Evolutionary conservation across 352 stramenopile genomes (phyloP).

Genomic region (Phytophthora palmivora): DNA sequence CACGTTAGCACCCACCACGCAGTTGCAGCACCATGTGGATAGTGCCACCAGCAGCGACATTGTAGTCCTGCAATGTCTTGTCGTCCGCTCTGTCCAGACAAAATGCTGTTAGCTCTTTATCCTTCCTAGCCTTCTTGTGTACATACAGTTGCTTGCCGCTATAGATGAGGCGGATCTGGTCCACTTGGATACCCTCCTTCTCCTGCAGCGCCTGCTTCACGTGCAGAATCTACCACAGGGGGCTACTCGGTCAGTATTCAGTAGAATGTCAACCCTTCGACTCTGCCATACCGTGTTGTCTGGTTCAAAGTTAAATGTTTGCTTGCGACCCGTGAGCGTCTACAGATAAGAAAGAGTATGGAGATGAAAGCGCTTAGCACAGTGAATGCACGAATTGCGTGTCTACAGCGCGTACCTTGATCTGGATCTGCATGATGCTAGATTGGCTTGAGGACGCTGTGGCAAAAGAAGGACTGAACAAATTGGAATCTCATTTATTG

Average conservation of each 20-base stretch:
- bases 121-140: too few relatives aligned
- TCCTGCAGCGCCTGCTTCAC: slow-evolving; percentile 99
- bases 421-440: slow-evolving; percentile 82
- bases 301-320: slow-evolving; percentile 91
- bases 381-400: background rate
- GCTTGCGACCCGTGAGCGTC: slow-evolving; percentile 89
- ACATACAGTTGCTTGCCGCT: slow-evolving; percentile 96
- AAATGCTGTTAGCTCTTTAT: too few relatives aligned
- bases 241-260: background rate
- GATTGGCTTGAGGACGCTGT: slow-evolving; percentile 1
- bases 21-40: slow-evolving; percentile 99
- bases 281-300: slow-evolving; percentile 73
- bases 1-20: slow-evolving; percentile 86
- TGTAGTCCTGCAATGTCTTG: slow-evolving; percentile 97
- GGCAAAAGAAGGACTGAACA: slow-evolving; percentile 17
- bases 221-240: slow-evolving; percentile 86
- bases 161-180: slow-evolving; percentile 96
- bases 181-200: slow-evolving; percentile 96
- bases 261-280: background rate
- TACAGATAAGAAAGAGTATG: slow-evolving; percentile 24
- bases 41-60: slow-evolving; percentile 95
- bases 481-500: background rate
- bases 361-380: background rate
- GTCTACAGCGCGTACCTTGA: slow-evolving; percentile 62
- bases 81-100: slow-evolving; percentile 85